phyloP scores from a whole-genome alignment of 345 rosid genomes.

The Rhodomyrtus tomentosa region DNA sequence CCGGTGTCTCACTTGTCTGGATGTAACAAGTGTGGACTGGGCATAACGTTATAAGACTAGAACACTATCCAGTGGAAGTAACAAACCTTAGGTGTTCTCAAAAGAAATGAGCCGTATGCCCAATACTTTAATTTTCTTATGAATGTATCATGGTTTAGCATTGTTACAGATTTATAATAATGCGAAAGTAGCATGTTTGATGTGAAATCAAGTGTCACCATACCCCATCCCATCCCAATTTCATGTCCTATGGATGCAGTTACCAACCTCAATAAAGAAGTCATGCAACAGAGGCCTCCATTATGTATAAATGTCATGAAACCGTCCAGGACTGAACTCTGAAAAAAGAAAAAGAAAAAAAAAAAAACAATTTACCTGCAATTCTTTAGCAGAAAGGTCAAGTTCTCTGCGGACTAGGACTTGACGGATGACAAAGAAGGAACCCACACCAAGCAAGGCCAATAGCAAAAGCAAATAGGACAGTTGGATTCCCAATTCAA shows the following conservation, averaged over 20 bases:
- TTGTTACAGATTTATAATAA: neutral
- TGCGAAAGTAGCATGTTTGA: neutral
- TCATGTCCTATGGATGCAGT: neutral
- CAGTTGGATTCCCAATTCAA: slow-evolving; percentile 87
- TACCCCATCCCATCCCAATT: neutral
- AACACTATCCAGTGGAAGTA: neutral
- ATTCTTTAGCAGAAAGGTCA: slow-evolving; percentile 91
- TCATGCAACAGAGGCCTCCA: neutral
- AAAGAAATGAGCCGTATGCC: neutral
- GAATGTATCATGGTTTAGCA: neutral
- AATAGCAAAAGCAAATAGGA: slow-evolving; percentile 70
- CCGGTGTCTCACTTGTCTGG: neutral
- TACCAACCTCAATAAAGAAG: neutral
- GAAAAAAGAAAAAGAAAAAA: neutral
- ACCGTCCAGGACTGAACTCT: neutral
- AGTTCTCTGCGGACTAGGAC: slow-evolving; percentile 95
- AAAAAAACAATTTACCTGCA: slow-evolving; percentile 41
- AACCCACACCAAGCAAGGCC: slow-evolving; percentile 79
- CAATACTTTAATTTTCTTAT: neutral
- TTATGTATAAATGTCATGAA: neutral
- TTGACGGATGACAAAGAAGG: slow-evolving; percentile 87
- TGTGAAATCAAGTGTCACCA: neutral
- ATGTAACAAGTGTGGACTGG: neutral
- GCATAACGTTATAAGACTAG: neutral
- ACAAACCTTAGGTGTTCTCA: neutral